phyloP scores from a whole-genome alignment of 148 eudicot genomes.

The Beta vulgaris region DNA sequence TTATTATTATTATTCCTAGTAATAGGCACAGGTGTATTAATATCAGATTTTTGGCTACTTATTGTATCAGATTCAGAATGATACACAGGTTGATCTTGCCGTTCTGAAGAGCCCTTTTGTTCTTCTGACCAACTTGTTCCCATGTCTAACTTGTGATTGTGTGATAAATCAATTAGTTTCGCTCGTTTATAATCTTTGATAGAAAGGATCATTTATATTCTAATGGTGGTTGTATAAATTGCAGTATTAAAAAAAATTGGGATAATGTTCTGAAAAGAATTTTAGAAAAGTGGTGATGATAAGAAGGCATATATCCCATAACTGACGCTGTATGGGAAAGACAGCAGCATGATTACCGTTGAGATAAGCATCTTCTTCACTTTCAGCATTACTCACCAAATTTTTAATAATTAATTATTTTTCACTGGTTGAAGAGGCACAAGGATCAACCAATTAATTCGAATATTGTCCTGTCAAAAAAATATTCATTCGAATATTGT shows the following conservation, averaged over 20 bases:
- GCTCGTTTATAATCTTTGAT: neutral
- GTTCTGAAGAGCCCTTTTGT: slow-evolving; percentile 7
- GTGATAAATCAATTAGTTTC: neutral
- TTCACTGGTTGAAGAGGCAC: neutral
- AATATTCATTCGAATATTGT: too few species aligned
- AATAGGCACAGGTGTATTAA: neutral
- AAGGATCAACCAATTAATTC: too few species aligned
- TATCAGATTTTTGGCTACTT: neutral
- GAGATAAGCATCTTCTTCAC: neutral
- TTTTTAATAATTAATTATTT: neutral
- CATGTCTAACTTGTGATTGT: neutral
- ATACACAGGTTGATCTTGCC: neutral
- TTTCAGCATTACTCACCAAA: neutral
- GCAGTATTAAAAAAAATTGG: neutral
- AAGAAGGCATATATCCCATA: slow-evolving; percentile 23
- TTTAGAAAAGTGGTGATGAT: slow-evolving; percentile 4
- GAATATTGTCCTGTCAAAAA: too few species aligned
- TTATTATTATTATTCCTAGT: neutral
- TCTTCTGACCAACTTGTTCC: slow-evolving; percentile 6
- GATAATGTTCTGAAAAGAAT: neutral
- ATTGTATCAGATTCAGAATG: neutral
- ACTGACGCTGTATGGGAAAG: neutral
- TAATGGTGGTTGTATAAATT: neutral
- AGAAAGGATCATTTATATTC: neutral
- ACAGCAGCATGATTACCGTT: neutral